Evolutionary conservation across 495 filamentous ascomycete species (phyloP), one percentile per base, ranked within the genome.

Genomic region (Lentithecium fluviatile): DNA sequence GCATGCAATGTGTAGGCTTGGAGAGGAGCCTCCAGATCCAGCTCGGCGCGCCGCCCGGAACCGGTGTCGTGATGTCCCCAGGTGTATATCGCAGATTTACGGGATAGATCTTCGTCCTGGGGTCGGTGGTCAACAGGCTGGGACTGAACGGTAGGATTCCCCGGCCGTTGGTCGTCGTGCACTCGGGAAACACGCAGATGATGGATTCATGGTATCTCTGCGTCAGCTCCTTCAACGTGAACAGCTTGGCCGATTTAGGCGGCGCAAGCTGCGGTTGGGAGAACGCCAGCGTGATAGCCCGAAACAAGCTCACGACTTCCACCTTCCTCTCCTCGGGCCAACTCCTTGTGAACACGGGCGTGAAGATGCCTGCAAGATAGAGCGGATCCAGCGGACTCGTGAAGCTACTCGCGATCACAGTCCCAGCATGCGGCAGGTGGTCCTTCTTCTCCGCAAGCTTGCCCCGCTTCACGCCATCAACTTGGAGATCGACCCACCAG

Each of bases 401-500:
- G 70, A 89, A 91, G 48, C 89, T 91, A 47, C 87, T 88, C 42
- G 92, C 91, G 66, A 99, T 95, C 56, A 99, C 77, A 26, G 84
- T 85, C 2, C 84, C 80, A 6, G 86, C 83, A 52, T 85, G 82
- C 0, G 94, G 95, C 1, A 97, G 82, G 15, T 88, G 82, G 1
- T 55, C 29, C 12, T 38, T 42, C 11, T 47, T 45, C 11, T 46
- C 34, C 12, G 36, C 11, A 17, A 36, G 80, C 73, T 54, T 87
- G 78, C 94, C 94, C 78, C 90, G 91, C 74, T 87, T 87, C 36
- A 99, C 94, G 29, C 92, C 91, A 70, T 97, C 94, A 42, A 99
- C 87, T 67, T 97, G 92, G 0, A 99, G 79, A 74, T 97, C 94
- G 49, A 96, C 87, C 92, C 93, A 97, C 93, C 94, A 97, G 37